Base-by-base conservation (phyloP, 116 monocot species). In the Phalaenopsis hybrid region DNA sequence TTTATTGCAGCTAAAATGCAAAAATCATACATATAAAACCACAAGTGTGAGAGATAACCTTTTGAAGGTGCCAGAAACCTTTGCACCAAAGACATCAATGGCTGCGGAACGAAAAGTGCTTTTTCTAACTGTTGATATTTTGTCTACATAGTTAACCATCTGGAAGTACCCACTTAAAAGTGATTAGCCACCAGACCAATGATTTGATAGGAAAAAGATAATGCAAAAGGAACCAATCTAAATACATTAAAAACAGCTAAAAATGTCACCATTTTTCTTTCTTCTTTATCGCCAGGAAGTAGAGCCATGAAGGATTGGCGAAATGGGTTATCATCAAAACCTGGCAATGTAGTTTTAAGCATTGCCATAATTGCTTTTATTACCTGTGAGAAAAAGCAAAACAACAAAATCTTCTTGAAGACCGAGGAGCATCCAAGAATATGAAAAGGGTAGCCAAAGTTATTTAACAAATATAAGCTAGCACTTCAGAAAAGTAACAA, bases 41-140 rank as follows among this genome's bases (percentile, higher is more conserved):
- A 17, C 0, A 72, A 37, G 11, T 70, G 37, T 37, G 67, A 79
- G 57, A 84, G 65, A 58, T 17, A 18, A 94, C 94, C 96, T 92
- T 94, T 91, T 97, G 76, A 97, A 97, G 33, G 94, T 97, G 87
- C 96, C 94, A 5, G 96, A 97, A 63, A 97, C 80, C 86, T 97
- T 97, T 81, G 96, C 87, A 78, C 76, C 81, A 83, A 97, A 97
- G 28, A 94, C 91, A 51, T 94, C 96, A 81, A 15, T 80, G 61
- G 96, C 91, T 65, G 90, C 90, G 65, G 86, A 87, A 49, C 80
- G 13, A 85, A 94, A 97, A 72, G 88, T 85, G 76, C 87, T 90
- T 76, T 91, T 94, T 83, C 94, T 89, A 65, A 87, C 85, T 55
- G 77, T 76, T 23, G 89, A 87, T 85, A 97, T 91, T 85, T 92